These are phyloP conservation scores for Earliella scabrosa DNA, from an alignment of 1,284 basidiomycete genomes.

Conservation along the genomic window DNA sequence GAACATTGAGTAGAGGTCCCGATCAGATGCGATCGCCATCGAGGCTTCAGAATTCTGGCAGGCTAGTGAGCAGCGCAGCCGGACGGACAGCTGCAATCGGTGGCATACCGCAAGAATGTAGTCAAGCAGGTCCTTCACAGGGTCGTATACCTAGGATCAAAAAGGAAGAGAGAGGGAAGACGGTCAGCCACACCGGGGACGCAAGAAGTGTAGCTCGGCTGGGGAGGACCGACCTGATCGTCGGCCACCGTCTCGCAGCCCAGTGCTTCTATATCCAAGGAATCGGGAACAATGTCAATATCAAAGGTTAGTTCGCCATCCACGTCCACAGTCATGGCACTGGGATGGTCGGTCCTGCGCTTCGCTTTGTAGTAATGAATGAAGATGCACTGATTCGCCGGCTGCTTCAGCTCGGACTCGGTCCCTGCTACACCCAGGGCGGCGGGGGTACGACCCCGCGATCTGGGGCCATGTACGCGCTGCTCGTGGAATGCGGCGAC, in stretches of 20 bases:
- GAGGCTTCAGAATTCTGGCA: slow-evolving; percentile 21
- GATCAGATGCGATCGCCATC: slow-evolving; percentile 23
- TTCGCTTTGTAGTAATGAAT: slow-evolving; percentile 30
- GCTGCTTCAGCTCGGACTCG: not conserved
- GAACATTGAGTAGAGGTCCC: slow-evolving; percentile 20
- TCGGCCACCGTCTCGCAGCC: too few relatives aligned
- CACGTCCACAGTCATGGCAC: slow-evolving; percentile 15
- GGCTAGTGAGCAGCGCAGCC: not conserved
- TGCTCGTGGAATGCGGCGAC: slow-evolving; percentile 11
- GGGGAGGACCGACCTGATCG: too few relatives aligned
- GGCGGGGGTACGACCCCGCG: slow-evolving; percentile 10
- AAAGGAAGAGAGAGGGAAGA: too few relatives aligned
- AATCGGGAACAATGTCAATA: slow-evolving; percentile 3
- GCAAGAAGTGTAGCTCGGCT: too few relatives aligned
- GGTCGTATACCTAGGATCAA: slow-evolving; percentile 7
- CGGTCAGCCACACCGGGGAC: too few relatives aligned
- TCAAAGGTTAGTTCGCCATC: slow-evolving; percentile 22
- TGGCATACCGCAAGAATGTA: slow-evolving; percentile 23
- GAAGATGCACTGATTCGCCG: slow-evolving; percentile 26
- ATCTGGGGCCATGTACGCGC: too few relatives aligned
- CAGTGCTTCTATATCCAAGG: too few relatives aligned
- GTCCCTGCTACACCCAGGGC: not conserved
- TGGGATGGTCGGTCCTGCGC: slow-evolving; percentile 3
- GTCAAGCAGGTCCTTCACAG: slow-evolving; percentile 18
- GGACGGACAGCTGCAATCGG: too few relatives aligned